Evolutionary conservation across 2,329 filamentous ascomycete species (phyloP), one percentile per base, ranked within the genome.

Genomic region (Periconia macrospinosa): DNA sequence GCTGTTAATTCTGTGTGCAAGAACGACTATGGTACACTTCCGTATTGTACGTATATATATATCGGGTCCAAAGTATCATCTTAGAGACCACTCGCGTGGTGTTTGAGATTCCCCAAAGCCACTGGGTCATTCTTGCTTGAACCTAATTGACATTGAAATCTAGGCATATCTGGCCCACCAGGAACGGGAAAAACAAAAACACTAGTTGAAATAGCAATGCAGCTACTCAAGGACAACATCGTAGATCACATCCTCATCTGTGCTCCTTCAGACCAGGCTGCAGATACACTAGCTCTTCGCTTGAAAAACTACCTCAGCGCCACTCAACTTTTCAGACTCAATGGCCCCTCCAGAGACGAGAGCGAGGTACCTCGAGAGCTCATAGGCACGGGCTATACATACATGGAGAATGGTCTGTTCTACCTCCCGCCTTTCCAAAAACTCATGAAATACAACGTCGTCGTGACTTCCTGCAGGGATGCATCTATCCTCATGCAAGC

Each of bases 161-260:
- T 27, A 27, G 23, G 23, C 23, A 77, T 81, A 17, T 76, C 74
- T 8, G 79, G 79, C 0, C 79, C 79, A 10, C 79, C 79, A 11
- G 79, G 79, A n/a, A 81, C 79, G 7, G 79, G 79, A 0, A 81
- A 82, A 60, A 81, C 79, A 9, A 81, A 80, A 54, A 81, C 78
- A 2, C 59, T 81, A 1, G 78, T 80, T 17, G 79, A 81, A 60
- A 70, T 70, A 48, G 73, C 77, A 10, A 58, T 76, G 54, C 69
- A 73, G 43, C 53, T 73, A 1, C 57, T 71, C 5, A 55, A 68
- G 1, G 59, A 57, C 2, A 60, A 61, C 1, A 20, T 55, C 1
- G 50, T 59, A 9, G 48, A 54, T 15, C 76, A 78, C 58, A 68
- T 79, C 23, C 61, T 79, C 3, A 63, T 79, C 7, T 78, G 76